Base-by-base conservation (phyloP, 2,329 filamentous ascomycete species). In the Fusarium sp. region DNA sequence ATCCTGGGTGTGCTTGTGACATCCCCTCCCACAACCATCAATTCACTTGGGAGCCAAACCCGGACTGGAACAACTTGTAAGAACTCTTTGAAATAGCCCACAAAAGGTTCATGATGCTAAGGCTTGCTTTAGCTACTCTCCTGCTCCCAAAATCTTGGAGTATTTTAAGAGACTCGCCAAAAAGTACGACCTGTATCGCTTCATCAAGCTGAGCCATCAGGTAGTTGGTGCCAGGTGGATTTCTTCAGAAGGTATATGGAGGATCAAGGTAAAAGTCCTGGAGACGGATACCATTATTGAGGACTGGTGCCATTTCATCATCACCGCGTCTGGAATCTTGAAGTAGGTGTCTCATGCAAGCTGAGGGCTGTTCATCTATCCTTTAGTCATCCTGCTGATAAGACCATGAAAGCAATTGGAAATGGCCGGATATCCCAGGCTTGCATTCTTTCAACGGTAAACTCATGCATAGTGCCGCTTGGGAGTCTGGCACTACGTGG, bases 341-440 rank as follows among this genome's bases (percentile, higher is more conserved):
- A 40, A 40, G 38, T 40, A 40, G n/a, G 38, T 40, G 38, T 40
- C 38, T 40, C 38, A 40, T 40, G n/a, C 38, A 40, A 40, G 18
- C n/a, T 20, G 5, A 40, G 10, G 38, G 8, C n/a, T 40, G 2
- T 38, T 54, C 14, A 58, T 60, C 5, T 1, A 52, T 62, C 50
- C 2, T 62, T 6, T n/a, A 40, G 38, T 10, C 38, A 40, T 40
- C 5, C 10, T 20, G n/a, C 38, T 40, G 8, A 40, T n/a, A 20
- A 40, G 38, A n/a, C 38, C 38, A 40, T n/a, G 38, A 40, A 40
- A 69, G 66, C 6, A 72, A 67, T 14, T 72, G 71, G 69, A 35
- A 52, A 11, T 87, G 85, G 83, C 89, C 89, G 1, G 80, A 83
- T 14, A 87, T 90, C 38, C 79, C 83, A 0, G 89, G 88, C 0